phyloP scores from a whole-genome alignment of 2,329 filamentous ascomycete species.

The Neodidymelliopsis sp. region DNA sequence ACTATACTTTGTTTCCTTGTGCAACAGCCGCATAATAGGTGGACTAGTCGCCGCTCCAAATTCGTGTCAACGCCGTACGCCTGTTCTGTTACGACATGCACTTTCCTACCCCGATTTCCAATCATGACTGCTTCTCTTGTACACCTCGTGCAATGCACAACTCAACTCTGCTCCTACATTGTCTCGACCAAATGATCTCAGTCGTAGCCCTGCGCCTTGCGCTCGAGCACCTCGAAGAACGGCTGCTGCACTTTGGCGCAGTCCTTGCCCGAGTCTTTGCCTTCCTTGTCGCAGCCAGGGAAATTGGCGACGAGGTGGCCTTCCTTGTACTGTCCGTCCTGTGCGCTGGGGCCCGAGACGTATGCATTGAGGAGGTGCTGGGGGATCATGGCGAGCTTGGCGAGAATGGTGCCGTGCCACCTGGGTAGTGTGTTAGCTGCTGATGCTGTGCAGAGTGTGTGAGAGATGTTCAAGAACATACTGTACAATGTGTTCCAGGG shows the following conservation, averaged over 20 bases:
- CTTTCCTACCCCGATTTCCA: too few species aligned
- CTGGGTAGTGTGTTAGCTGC: conserved; percentile 61
- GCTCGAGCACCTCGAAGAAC: conserved; percentile 52
- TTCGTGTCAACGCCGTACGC: too few species aligned
- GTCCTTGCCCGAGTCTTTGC: conserved; percentile 56
- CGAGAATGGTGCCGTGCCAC: conserved; percentile 96
- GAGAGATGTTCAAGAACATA: conserved; percentile 45
- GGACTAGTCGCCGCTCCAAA: too few species aligned
- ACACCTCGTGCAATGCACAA: too few species aligned
- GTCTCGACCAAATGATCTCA: neutral
- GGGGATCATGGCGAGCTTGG: conserved; percentile 87
- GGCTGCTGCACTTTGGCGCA: conserved; percentile 76
- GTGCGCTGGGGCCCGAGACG: conserved; percentile 48
- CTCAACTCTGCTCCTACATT: neutral
- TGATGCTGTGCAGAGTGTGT: neutral
- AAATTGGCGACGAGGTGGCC: conserved; percentile 88
- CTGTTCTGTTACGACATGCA: too few species aligned
- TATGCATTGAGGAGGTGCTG: conserved; percentile 87
- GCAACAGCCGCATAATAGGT: too few species aligned
- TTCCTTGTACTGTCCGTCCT: conserved; percentile 71
- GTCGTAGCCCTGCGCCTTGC: conserved; percentile 13
- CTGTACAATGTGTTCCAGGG: conserved; percentile 70
- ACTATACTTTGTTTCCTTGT: too few species aligned
- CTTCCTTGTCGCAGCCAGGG: conserved; percentile 69
- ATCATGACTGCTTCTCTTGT: too few species aligned